Evolutionary conservation across 1,284 basidiomycete genomes (phyloP), one percentile per base, ranked within the genome.

Genomic region (Ceratobasidium sp.): DNA sequence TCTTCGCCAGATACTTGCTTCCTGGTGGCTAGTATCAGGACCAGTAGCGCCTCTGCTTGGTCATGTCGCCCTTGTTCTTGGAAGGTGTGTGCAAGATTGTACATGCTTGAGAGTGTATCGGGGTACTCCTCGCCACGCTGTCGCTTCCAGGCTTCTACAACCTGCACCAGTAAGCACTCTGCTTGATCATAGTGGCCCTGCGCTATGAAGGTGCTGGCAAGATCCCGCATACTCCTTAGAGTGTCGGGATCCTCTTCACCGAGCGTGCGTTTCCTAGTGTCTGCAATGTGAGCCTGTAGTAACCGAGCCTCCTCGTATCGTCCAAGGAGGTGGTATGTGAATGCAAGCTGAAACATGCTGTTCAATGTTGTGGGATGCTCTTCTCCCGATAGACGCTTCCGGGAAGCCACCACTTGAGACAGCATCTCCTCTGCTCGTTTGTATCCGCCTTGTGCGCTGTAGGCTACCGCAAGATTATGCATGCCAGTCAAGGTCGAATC

Each of bases 401-500:
- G n/a, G 35, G 30, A 5, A 23, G 38, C 35, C 16, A 57, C n/a
- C 23, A 38, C 65, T 7, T 38, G 50, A n/a, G 14, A n/a, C 38
- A 20, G 65, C 23, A 77, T 18, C 16, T 3, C 14, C 27, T 57
- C 65, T 18, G 75, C 75, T 27, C 68, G 48, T 18, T 57, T n/a
- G 18, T 27, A 77, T n/a, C 54, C 27, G 18, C 50, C 64, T 23
- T 33, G 44, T 20, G 16, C 7, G 20, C 16, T 38, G 46, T 54
- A 57, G 2, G 75, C 35, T 6, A 41, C 12, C 8, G 75, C 75
- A 38, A 77, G 64, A 44, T 57, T 44, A 16, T 41, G 16, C 75
- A 66, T 77, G 27, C 20, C 46, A 10, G 23, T 41, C 38, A 77
- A 16, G 3, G 75, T 59, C 3, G 8, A 12, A 54, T n/a, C 27